Evolutionary conservation across 179 eudicot genomes (phyloP).

Genomic region (Nepenthes alata): DNA sequence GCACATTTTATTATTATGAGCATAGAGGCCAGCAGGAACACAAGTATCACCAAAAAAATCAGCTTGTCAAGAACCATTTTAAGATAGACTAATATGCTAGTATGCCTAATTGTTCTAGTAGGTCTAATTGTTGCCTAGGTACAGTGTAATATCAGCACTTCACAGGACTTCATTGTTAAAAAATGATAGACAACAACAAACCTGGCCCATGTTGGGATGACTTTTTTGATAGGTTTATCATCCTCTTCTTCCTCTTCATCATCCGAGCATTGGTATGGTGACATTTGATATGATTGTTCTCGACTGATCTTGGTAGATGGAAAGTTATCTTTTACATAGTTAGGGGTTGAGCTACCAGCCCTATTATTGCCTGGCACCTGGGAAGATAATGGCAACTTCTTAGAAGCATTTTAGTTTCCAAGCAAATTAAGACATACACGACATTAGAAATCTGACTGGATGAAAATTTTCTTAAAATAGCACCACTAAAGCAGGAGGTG

Average conservation of each 20-base stretch:
- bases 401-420: neutral
- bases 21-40: too few relatives aligned
- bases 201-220: conserved; percentile 95
- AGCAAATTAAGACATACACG: too few relatives aligned
- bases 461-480: too few relatives aligned
- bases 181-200: conserved; percentile 10
- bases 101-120: too few relatives aligned
- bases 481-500: too few relatives aligned
- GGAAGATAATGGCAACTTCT: conserved; percentile 1
- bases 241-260: conserved; percentile 80
- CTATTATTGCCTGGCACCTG: conserved; percentile 15
- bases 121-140: too few relatives aligned
- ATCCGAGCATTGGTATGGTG: conserved; percentile 89
- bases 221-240: conserved; percentile 44
- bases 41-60: too few relatives aligned
- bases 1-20: too few relatives aligned
- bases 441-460: too few relatives aligned
- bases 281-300: conserved; percentile 78
- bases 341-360: conserved; percentile 24
- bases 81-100: too few relatives aligned
- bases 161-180: neutral
- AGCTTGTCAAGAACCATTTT: too few relatives aligned
- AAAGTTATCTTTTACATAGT: conserved; percentile 9
- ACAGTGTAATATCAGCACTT: too few relatives aligned
- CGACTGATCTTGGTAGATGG: conserved; percentile 14